phyloP scores from a whole-genome alignment of 2,329 filamentous ascomycete species.

The Knoxdaviesia capensis region DNA sequence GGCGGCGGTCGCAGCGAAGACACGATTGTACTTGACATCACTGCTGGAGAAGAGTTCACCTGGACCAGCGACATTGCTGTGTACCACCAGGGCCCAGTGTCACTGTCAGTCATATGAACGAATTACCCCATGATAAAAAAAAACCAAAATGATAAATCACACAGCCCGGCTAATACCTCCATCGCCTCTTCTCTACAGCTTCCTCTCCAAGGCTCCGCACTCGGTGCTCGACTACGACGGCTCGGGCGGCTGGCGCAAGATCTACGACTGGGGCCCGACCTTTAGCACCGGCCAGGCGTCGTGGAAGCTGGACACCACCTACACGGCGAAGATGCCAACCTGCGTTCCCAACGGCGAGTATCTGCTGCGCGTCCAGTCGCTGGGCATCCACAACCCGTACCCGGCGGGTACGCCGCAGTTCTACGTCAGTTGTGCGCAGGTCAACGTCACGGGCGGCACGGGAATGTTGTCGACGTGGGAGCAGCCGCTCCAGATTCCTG shows the following conservation, averaged over 20 bases:
- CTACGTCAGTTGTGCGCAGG: constrained; percentile 24
- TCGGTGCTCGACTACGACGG: constrained; percentile 15
- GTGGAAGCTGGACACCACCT: constrained; percentile 5
- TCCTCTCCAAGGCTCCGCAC: constrained; percentile 17
- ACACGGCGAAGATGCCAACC: constrained; percentile 22
- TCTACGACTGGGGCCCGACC: constrained; percentile 13
- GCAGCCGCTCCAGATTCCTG: constrained; percentile 20
- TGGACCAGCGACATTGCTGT: constrained; percentile 17
- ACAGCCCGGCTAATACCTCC: constrained; percentile 1
- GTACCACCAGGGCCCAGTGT: constrained; percentile 18
- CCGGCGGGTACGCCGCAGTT: constrained; percentile 24
- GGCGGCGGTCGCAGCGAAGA: constrained; percentile 11
- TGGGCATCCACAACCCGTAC: constrained; percentile 37
- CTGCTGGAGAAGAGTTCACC: constrained; percentile 15
- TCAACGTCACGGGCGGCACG: constrained; percentile 19
- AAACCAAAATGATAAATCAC: no score
- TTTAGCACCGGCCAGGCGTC: constrained; percentile 1
- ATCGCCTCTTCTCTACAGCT: constrained; percentile 8
- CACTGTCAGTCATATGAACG: constrained; percentile 11
- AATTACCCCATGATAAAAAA: not conserved
- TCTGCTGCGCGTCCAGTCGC: constrained; percentile 34
- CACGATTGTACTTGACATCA: constrained; percentile 13
- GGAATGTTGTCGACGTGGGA: constrained; percentile 22
- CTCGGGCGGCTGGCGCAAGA: constrained; percentile 18
- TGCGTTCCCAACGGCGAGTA: constrained; percentile 34